Conservation (phyloP, 306 rosid species). For the Sicyos baderoa region DNA sequence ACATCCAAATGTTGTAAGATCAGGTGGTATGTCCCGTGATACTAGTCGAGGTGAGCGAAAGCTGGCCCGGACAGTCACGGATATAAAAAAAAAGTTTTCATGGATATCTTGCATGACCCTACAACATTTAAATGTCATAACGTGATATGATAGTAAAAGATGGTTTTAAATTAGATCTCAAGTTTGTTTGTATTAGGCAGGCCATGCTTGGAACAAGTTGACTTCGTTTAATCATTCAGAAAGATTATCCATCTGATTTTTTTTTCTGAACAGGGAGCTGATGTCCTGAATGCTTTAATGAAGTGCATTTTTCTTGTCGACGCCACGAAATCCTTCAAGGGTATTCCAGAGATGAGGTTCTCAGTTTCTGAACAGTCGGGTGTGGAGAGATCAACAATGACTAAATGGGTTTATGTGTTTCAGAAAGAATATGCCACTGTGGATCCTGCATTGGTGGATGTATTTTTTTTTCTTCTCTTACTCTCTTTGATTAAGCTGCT, state of each 20-base stretch:
- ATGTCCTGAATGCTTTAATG: conserved; percentile 48
- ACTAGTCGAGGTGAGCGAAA: too few relatives aligned
- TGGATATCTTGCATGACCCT: too few relatives aligned
- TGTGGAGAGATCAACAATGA: conserved; percentile 20
- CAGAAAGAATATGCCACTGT: conserved; percentile 85
- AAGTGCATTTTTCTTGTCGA: conserved; percentile 40
- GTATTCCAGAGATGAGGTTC: conserved; percentile 42
- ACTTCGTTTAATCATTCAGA: conserved; percentile 5
- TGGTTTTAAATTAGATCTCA: background rate
- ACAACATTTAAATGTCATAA: too few relatives aligned
- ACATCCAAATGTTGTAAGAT: too few relatives aligned
- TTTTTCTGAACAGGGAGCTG: conserved; percentile 41
- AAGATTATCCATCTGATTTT: conserved; percentile 4
- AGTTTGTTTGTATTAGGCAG: background rate
- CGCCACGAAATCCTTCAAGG: conserved; percentile 51
- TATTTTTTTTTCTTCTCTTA: conserved; percentile 23
- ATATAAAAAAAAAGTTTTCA: too few relatives aligned
- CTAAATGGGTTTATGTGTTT: conserved; percentile 67
- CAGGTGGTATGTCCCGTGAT: too few relatives aligned
- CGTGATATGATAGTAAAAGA: background rate
- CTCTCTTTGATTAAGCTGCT: conserved; percentile 1
- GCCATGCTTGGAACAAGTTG: background rate
- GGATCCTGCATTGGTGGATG: conserved; percentile 59
- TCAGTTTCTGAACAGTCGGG: conserved; percentile 36
- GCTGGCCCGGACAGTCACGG: too few relatives aligned